Evolutionary conservation across 2,329 filamentous ascomycete species (phyloP).

Genomic region (Clarireedia paspali): DNA sequence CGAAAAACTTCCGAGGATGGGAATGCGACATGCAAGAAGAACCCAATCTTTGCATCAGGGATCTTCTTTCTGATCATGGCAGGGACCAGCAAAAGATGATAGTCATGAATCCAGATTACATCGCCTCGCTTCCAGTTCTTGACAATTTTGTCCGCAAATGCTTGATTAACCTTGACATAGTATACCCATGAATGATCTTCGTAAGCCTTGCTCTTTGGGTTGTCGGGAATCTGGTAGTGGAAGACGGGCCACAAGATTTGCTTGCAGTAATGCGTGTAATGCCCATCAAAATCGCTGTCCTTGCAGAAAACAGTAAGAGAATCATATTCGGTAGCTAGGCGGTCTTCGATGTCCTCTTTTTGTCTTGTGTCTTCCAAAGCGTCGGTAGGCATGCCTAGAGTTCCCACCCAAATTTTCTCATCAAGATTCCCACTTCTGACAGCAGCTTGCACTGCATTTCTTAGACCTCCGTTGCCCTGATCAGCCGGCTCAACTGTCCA

Average conservation of each 20-base stretch:
- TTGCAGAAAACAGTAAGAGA: constrained; percentile 78
- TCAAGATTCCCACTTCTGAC: constrained; percentile 59
- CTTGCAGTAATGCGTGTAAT: constrained; percentile 96
- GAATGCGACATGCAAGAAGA: constrained; percentile 93
- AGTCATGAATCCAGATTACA: constrained; percentile 92
- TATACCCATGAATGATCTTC: constrained; percentile 95
- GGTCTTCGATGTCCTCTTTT: constrained; percentile 77
- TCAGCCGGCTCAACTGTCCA: constrained; percentile 82
- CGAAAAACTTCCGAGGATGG: constrained; percentile 94
- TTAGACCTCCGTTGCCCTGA: constrained; percentile 86
- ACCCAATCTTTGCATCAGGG: constrained; percentile 89
- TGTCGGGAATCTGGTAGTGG: constrained; percentile 96
- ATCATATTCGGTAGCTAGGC: constrained; percentile 71
- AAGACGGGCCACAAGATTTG: constrained; percentile 97
- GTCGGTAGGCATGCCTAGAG: constrained; percentile 89
- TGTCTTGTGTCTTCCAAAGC: constrained; percentile 65
- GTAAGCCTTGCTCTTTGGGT: constrained; percentile 96
- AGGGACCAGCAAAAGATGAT: constrained; percentile 84
- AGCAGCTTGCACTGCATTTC: constrained; percentile 79
- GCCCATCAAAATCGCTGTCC: constrained; percentile 88
- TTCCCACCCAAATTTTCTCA: constrained; percentile 86
- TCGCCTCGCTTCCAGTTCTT: constrained; percentile 92
- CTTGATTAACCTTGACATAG: constrained; percentile 87
- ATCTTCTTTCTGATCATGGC: constrained; percentile 83
- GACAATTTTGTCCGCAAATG: constrained; percentile 84